Evolutionary conservation across 2,329 filamentous ascomycete genomes (phyloP), one percentile per base, ranked within the genome.

Genomic region (Berkeleyomyces rouxiae): DNA sequence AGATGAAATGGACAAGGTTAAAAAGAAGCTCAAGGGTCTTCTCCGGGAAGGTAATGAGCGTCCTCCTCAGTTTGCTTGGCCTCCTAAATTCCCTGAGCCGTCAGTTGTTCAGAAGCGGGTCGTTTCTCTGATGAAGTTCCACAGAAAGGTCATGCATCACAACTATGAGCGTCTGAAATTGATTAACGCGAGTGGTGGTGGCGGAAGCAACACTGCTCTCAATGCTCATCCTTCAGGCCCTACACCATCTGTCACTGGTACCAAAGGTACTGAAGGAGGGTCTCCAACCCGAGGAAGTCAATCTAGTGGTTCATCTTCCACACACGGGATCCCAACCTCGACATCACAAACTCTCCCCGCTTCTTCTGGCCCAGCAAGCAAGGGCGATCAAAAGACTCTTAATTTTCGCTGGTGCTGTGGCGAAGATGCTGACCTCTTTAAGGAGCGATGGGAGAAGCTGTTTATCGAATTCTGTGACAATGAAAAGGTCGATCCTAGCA

Each of bases 1-100:
- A 72, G 93, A 99, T 71, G 90, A 96, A 70, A 99, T 96, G 88
- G 95, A 99, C 75, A 96, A 96, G 74, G 93, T 99, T 63, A 99
- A 99, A 80, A 99, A 99, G 82, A 96, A 95, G 82, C 81, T 99
- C 37, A 99, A 99, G 76, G 86, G 89, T 0, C 79, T 99, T 23
- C 75, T 99, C 64, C 85, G 93, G 39, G 88, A 96, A 72, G 93
- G 92, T n/a, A 89, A 90, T 66, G 88, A 93, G 70, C 88, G 92
- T 0, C 93, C 93, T 7, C 85, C 92, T 16, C 90, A 99, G 70
- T 99, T 99, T 71, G 90, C 93, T n/a, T 99, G 93, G 93, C 93
- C 93, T 1, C 84, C 89, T 49, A 92, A 93, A 67, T 93, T 93
- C 74, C 90, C 91, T 1, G 93, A 99, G 71, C 93, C 93, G 2